A percentile compares a stretch with the other conserved stretches of the same genome.
These are phyloP conservation scores for Zalaria obscura DNA, from an alignment of 2,329 filamentous ascomycete species.

Conservation along the genomic window DNA sequence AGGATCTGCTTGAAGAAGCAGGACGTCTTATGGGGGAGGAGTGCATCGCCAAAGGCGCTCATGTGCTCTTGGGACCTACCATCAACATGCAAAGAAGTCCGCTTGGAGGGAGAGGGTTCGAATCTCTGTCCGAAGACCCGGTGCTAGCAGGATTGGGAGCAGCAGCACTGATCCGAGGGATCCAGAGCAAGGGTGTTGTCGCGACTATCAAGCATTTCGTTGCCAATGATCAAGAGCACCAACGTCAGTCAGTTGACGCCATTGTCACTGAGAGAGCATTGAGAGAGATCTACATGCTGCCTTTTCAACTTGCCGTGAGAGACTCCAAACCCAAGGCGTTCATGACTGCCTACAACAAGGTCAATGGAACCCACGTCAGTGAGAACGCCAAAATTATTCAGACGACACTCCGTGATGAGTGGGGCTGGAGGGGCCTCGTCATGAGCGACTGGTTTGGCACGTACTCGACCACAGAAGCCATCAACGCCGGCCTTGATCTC, in stretches of 20 bases:
- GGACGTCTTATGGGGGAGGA: slow-evolving; percentile 60
- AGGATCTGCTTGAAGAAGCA: slow-evolving; percentile 52
- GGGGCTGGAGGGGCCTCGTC: slow-evolving; percentile 43
- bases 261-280: slow-evolving; percentile 50
- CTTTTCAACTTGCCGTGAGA: slow-evolving; percentile 58
- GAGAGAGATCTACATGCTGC: slow-evolving; percentile 58
- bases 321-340: slow-evolving; percentile 55
- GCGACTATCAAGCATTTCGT: slow-evolving; percentile 71
- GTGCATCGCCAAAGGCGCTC: slow-evolving; percentile 56
- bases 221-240: slow-evolving; percentile 60
- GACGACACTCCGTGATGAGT: slow-evolving; percentile 54
- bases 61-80: slow-evolving; percentile 62
- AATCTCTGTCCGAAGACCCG: slow-evolving; percentile 76
- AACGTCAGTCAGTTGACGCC: slow-evolving; percentile 50
- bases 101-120: slow-evolving; percentile 72
- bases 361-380: slow-evolving; percentile 56
- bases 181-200: slow-evolving; percentile 60
- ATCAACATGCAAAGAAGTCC: slow-evolving; percentile 73
- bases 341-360: slow-evolving; percentile 64
- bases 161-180: slow-evolving; percentile 44
- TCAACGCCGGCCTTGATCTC: slow-evolving; percentile 54
- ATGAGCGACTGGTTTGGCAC: slow-evolving; percentile 73
- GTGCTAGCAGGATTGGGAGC: slow-evolving; percentile 60
- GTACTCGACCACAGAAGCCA: slow-evolving; percentile 53
- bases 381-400: slow-evolving; percentile 52